These are phyloP conservation scores for Jaltomata sinuosa DNA, from an alignment of 257 asterid genomes.

Conservation along the genomic window DNA sequence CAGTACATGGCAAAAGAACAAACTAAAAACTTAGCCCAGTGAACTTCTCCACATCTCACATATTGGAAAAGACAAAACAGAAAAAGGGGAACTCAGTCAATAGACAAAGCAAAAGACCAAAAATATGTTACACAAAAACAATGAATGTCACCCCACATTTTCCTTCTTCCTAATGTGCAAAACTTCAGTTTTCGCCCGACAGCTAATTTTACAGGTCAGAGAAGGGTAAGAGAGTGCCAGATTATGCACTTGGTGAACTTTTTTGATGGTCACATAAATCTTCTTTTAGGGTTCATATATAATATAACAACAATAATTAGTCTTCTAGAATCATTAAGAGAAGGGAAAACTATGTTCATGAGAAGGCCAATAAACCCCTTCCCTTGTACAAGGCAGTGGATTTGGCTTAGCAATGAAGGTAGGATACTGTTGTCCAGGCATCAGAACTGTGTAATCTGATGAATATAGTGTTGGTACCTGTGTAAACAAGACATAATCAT, in stretches of 20 bases:
- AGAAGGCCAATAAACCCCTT: slow-evolving; percentile 53
- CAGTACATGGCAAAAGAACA: neutral
- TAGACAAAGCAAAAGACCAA: neutral
- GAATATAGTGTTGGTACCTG: slow-evolving; percentile 45
- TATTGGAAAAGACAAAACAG: neutral
- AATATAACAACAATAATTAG: neutral
- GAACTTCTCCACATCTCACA: neutral
- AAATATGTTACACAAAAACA: neutral
- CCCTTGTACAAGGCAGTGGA: slow-evolving; percentile 70
- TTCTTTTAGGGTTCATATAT: neutral
- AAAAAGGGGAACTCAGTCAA: neutral
- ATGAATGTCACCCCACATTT: neutral
- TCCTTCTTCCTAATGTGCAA: neutral
- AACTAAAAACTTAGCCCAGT: neutral
- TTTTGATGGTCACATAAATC: neutral
- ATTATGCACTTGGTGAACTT: neutral
- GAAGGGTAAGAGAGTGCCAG: neutral
- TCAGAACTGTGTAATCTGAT: slow-evolving; percentile 56
- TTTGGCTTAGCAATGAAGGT: slow-evolving; percentile 82
- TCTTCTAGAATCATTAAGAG: slow-evolving; percentile 2
- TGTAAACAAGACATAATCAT: neutral
- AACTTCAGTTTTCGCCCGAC: neutral
- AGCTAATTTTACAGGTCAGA: neutral
- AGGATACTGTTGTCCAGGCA: slow-evolving; percentile 86
- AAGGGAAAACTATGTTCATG: slow-evolving; percentile 27